Percentiles rank a stretch among this genome's conserved stretches.
These are phyloP conservation scores for Drosera spatulata DNA, from an alignment of 179 eudicot species.

Conservation along the genomic window DNA sequence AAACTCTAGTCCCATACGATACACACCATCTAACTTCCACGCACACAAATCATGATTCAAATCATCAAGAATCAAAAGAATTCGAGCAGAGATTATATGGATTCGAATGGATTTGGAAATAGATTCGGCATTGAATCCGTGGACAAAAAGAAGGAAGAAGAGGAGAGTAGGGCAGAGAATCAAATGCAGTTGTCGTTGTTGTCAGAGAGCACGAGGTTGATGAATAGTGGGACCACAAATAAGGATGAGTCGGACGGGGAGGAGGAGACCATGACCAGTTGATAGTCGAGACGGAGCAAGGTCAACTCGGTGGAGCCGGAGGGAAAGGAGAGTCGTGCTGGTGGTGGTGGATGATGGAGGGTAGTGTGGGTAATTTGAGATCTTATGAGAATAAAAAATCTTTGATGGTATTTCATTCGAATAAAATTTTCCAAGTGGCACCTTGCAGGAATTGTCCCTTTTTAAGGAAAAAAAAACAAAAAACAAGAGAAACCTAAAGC, in stretches of 20 bases:
- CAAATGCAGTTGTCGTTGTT: conserved; percentile 18
- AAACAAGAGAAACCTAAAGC: no score
- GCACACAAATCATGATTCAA: not conserved
- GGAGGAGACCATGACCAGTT: conserved; percentile 71
- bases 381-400: no score
- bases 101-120: not conserved
- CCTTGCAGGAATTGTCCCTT: no score
- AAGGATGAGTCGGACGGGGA: conserved; percentile 41
- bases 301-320: conserved; percentile 57
- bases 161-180: not conserved
- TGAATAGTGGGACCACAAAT: conserved; percentile 39
- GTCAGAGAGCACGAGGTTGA: conserved; percentile 24
- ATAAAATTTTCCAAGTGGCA: no score
- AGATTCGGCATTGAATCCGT: not conserved
- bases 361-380: no score
- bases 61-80: not conserved
- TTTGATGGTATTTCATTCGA: no score
- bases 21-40: conserved; percentile 13
- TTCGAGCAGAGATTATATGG: conserved; percentile 1
- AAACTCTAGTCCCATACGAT: conserved; percentile 16
- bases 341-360: no score
- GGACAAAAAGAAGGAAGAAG: conserved; percentile 4
- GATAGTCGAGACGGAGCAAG: conserved; percentile 50
- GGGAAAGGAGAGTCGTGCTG: no score
- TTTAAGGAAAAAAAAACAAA: no score